These are phyloP conservation scores for Pisolithus orientalis DNA, from an alignment of 768 basidiomycete genomes.

Conservation along the genomic window DNA sequence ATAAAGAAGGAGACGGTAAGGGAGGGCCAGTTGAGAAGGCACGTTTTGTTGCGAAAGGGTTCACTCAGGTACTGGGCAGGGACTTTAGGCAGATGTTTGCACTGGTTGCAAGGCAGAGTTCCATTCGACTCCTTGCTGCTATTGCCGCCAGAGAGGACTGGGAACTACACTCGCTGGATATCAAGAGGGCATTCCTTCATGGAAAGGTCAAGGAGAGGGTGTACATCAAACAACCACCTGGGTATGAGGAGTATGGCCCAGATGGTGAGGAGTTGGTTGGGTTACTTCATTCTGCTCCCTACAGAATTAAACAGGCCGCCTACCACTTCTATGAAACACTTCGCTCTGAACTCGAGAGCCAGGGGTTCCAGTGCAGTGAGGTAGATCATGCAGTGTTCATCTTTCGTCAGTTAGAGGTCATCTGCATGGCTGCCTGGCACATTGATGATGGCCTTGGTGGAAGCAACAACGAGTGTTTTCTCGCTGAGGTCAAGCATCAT, in stretches of 20 bases:
- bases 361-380: not conserved
- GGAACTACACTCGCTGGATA: too few relatives aligned
- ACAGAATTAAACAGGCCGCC: too few relatives aligned
- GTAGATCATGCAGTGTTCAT: conserved; percentile 1
- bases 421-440: conserved; percentile 9
- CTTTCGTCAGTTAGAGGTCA: not conserved
- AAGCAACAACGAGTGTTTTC: not conserved
- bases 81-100: too few relatives aligned
- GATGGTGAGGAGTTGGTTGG: not conserved
- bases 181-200: too few relatives aligned
- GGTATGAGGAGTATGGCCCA: conserved; percentile 15
- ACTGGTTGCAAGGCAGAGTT: too few relatives aligned
- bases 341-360: not conserved
- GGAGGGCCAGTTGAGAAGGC: not conserved
- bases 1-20: too few relatives aligned
- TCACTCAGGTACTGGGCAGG: not conserved
- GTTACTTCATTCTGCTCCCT: conserved; percentile 1
- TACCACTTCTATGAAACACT: too few relatives aligned
- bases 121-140: too few relatives aligned
- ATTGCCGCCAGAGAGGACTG: too few relatives aligned
- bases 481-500: conserved; percentile 2
- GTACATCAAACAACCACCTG: conserved; percentile 32
- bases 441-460: conserved; percentile 6
- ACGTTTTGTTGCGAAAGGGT: not conserved
- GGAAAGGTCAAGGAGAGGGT: conserved; percentile 14